Evolutionary conservation across 257 asterid genomes (phyloP).

Genomic region (Nicotiana obtusifolia): DNA sequence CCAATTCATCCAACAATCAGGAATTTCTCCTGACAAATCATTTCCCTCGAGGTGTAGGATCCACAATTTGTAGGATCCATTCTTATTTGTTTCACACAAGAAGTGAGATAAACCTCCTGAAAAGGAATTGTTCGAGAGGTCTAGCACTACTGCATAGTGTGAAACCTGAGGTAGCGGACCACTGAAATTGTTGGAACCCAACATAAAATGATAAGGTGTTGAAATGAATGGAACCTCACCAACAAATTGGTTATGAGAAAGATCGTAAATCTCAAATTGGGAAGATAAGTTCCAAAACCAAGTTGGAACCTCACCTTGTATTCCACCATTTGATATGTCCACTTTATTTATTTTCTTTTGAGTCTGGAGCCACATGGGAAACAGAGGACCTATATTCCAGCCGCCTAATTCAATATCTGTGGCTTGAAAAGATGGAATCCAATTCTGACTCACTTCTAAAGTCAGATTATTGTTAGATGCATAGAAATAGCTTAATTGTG

Average conservation of each 20-base stretch:
- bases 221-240: not conserved
- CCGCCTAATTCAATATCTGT: not conserved
- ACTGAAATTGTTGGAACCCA: conserved; percentile 21
- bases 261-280: not conserved
- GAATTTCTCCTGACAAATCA: conserved; percentile 18
- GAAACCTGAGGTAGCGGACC: conserved; percentile 20
- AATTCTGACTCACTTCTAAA: conserved; percentile 12
- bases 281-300: conserved; percentile 30
- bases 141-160: not conserved
- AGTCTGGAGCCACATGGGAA: conserved; percentile 27
- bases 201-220: not conserved
- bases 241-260: not conserved
- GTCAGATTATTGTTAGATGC: conserved; percentile 23
- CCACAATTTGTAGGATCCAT: not conserved
- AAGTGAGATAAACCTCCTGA: too few relatives aligned
- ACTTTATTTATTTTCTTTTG: not conserved
- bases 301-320: conserved; percentile 15
- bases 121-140: too few relatives aligned
- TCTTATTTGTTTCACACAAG: too few relatives aligned
- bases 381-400: conserved; percentile 17
- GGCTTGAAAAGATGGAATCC: conserved; percentile 26
- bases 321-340: conserved; percentile 26
- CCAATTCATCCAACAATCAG: conserved; percentile 25
- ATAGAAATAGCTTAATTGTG: not conserved
- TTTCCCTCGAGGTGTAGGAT: conserved; percentile 19